Conservation (phyloP, 768 basidiomycete species). For the Termitomyces sp. region DNA sequence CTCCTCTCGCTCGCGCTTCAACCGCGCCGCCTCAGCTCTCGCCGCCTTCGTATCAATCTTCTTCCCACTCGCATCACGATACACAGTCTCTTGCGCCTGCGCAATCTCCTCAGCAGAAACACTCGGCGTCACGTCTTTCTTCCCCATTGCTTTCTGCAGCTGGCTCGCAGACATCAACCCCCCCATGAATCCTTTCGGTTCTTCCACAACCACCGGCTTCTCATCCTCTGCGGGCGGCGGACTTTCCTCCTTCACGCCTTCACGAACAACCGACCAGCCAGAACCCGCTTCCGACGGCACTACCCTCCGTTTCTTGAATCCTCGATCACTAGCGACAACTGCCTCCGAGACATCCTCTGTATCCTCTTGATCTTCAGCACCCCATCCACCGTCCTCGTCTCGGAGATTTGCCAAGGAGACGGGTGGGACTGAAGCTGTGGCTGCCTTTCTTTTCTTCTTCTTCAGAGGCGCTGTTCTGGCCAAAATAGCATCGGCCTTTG, state of each 20-base stretch:
- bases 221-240: conserved; percentile 61
- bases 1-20: conserved; percentile 80
- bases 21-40: conserved; percentile 75
- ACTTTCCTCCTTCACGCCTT: conserved; percentile 44
- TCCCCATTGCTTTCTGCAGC: conserved; percentile 58
- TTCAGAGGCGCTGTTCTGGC: conserved; percentile 56
- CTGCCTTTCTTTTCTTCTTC: conserved; percentile 74
- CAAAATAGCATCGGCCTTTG: conserved; percentile 93
- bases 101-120: conserved; percentile 52
- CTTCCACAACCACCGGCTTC: conserved; percentile 57
- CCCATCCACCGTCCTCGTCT: conserved; percentile 78
- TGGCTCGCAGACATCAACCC: conserved; percentile 78
- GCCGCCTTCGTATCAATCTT: conserved; percentile 87
- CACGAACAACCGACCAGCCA: conserved; percentile 67
- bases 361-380: conserved; percentile 40
- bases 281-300: conserved; percentile 37
- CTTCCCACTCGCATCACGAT: conserved; percentile 85
- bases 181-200: conserved; percentile 48
- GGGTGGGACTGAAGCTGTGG: conserved; percentile 18
- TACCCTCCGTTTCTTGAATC: conserved; percentile 69
- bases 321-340: conserved; percentile 67
- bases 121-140: conserved; percentile 27
- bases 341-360: conserved; percentile 60
- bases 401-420: conserved; percentile 32
- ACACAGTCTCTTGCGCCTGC: conserved; percentile 83